These are phyloP conservation scores for Uronychia binucleata DNA, from an alignment of 73 alveolate genomes.

Conservation along the genomic window DNA sequence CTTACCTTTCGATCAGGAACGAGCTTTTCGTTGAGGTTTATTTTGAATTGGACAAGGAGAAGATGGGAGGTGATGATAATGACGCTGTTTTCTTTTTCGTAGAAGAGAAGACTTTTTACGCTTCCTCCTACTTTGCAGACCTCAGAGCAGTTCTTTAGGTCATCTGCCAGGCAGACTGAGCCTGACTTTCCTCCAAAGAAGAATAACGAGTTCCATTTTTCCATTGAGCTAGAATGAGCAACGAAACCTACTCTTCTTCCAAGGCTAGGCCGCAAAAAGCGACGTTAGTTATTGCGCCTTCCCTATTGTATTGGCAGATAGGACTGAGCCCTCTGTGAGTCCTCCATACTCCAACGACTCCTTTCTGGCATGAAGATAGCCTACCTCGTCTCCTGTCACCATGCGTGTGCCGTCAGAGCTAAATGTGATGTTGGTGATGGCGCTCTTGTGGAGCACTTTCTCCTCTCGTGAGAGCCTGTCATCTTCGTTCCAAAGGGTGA, in stretches of 20 bases:
- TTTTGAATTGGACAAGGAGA: constrained; percentile 90
- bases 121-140: constrained; percentile 98
- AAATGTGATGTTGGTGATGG: constrained; percentile 82
- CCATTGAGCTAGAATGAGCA: constrained; percentile 14
- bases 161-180: constrained; percentile 98
- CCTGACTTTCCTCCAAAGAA: constrained; percentile 96
- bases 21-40: constrained; percentile 89
- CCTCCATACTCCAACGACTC: constrained; percentile 95
- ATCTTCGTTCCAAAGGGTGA: constrained; percentile 94
- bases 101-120: constrained; percentile 90
- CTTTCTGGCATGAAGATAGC: constrained; percentile 43
- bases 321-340: constrained; percentile 87
- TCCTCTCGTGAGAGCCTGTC: constrained; percentile 92
- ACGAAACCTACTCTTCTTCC: constrained; percentile 41
- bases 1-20: constrained; percentile 90
- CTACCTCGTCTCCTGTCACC: constrained; percentile 93
- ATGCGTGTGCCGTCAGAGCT: constrained; percentile 94
- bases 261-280: constrained; percentile 19
- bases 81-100: constrained; percentile 95
- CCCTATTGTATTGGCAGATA: constrained; percentile 50
- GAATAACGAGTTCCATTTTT: constrained; percentile 79
- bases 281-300: neutral
- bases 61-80: constrained; percentile 94
- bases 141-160: constrained; percentile 90
- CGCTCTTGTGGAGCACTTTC: constrained; percentile 89